Conservation (phyloP, 2,329 filamentous ascomycete species). For the Thyridium curvatum region DNA sequence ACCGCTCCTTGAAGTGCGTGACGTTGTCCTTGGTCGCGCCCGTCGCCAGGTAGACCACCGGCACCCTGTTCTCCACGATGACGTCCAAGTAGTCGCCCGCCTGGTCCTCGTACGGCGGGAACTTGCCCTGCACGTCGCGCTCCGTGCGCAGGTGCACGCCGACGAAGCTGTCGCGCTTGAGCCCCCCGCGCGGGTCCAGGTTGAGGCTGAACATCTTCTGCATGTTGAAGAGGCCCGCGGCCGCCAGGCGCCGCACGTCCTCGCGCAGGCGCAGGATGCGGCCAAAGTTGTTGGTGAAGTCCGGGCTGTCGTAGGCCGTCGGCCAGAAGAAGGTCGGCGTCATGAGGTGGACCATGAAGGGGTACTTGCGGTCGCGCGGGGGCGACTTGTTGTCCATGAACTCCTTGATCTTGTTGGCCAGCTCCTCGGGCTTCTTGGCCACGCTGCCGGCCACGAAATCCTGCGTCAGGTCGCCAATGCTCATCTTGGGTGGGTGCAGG, state of each 20-base stretch:
- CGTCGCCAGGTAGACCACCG: slow-evolving; percentile 35
- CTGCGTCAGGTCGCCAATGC: slow-evolving; percentile 12
- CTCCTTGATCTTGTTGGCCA: slow-evolving; percentile 15
- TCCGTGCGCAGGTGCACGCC: slow-evolving; percentile 29
- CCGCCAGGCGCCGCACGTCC: slow-evolving; percentile 26
- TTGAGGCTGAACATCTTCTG: slow-evolving; percentile 15
- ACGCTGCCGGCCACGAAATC: slow-evolving; percentile 15
- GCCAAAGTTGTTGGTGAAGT: slow-evolving; percentile 27
- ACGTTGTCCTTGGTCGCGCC: slow-evolving; percentile 28
- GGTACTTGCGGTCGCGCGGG: slow-evolving; percentile 17
- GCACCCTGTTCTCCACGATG: slow-evolving; percentile 16
- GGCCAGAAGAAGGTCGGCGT: slow-evolving; percentile 22
- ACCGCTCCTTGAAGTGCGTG: slow-evolving; percentile 25
- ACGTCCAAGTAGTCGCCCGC: slow-evolving; percentile 22
- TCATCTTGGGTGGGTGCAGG: slow-evolving; percentile 15
- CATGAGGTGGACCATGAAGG: slow-evolving; percentile 24
- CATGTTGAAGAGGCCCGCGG: slow-evolving; percentile 24
- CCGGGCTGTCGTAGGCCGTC: slow-evolving; percentile 17
- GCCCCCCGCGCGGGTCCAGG: slow-evolving; percentile 16
- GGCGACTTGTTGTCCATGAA: slow-evolving; percentile 18
- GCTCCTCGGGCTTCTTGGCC: slow-evolving; percentile 12
- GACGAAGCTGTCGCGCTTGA: slow-evolving; percentile 17
- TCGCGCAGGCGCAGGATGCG: slow-evolving; percentile 26
- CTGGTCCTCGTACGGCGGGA: slow-evolving; percentile 23
- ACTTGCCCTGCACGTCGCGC: slow-evolving; percentile 15